These are phyloP conservation scores for Rhynchospora breviuscula DNA, from an alignment of 176 grass and related monocot genomes.

Conservation along the genomic window DNA sequence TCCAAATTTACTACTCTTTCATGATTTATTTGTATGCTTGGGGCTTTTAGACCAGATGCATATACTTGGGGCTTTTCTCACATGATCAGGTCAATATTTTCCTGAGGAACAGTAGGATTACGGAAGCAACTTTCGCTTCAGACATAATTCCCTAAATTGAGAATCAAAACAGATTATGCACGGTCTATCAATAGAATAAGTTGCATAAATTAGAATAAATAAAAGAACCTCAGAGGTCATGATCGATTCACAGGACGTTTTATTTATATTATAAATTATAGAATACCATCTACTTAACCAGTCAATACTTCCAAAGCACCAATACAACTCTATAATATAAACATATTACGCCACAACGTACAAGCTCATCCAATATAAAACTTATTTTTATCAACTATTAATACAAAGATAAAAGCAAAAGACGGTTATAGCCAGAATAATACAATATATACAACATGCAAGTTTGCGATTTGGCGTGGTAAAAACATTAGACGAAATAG, in stretches of 20 bases:
- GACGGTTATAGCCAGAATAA: background rate
- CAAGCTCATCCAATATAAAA: background rate
- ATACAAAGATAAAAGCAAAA: background rate
- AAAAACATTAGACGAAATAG: background rate
- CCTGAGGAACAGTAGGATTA: no score
- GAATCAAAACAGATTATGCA: no score
- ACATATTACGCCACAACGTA: background rate
- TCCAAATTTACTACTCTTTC: no score
- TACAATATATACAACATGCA: background rate
- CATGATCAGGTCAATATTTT: background rate
- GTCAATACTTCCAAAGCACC: background rate
- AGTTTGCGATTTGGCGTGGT: background rate
- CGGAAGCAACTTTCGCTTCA: no score
- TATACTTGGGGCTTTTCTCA: background rate
- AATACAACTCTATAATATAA: background rate
- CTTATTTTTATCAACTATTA: background rate
- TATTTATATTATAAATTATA: background rate
- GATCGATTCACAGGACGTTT: background rate
- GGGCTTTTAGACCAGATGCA: no score
- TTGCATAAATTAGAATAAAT: background rate
- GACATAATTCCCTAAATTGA: no score
- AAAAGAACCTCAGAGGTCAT: background rate
- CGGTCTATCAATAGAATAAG: background rate
- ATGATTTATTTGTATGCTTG: no score
- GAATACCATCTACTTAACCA: background rate